A percentile compares a stretch with the other conserved stretches of the same genome.
phyloP scores from a whole-genome alignment of 2,329 filamentous ascomycete species.

The Diaporthe sp. region DNA sequence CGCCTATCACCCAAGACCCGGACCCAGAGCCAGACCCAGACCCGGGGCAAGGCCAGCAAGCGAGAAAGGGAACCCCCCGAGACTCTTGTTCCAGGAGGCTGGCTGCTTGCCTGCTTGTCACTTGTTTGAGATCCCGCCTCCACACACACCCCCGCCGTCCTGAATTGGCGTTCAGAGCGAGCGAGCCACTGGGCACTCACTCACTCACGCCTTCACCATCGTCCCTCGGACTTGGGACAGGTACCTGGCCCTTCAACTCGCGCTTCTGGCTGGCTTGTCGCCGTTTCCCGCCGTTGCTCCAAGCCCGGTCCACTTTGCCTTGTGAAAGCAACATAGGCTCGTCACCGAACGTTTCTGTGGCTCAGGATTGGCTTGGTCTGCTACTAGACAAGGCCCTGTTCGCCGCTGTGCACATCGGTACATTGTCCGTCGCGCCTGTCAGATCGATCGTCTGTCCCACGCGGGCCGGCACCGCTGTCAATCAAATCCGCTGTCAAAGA shows the following conservation, averaged over 20 bases:
- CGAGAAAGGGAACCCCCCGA: slow-evolving; percentile 39
- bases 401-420: slow-evolving; percentile 39
- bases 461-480: slow-evolving; percentile 40
- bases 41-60: slow-evolving; percentile 36
- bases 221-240: slow-evolving; percentile 32
- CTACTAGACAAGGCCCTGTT: slow-evolving; percentile 35
- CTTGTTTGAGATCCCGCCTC: slow-evolving; percentile 41
- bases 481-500: slow-evolving; percentile 34
- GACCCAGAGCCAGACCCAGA: slow-evolving; percentile 28
- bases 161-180: slow-evolving; percentile 28
- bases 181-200: slow-evolving; percentile 22
- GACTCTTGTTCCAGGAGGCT: slow-evolving; percentile 40
- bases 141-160: slow-evolving; percentile 38
- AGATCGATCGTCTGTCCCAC: slow-evolving; percentile 41
- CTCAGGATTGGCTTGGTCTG: slow-evolving; percentile 32
- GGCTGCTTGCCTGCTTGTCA: slow-evolving; percentile 39
- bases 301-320: slow-evolving; percentile 16
- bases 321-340: slow-evolving; percentile 34
- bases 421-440: slow-evolving; percentile 36
- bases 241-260: slow-evolving; percentile 23
- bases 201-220: slow-evolving; percentile 11
- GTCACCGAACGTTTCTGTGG: slow-evolving; percentile 34
- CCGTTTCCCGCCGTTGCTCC: slow-evolving; percentile 17
- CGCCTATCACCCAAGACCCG: slow-evolving; percentile 30
- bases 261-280: slow-evolving; percentile 13